A percentile compares a stretch with the other conserved stretches of the same genome.
These are phyloP conservation scores for Novymonas esmeraldas DNA, from an alignment of 208 protist species.

Conservation along the genomic window DNA sequence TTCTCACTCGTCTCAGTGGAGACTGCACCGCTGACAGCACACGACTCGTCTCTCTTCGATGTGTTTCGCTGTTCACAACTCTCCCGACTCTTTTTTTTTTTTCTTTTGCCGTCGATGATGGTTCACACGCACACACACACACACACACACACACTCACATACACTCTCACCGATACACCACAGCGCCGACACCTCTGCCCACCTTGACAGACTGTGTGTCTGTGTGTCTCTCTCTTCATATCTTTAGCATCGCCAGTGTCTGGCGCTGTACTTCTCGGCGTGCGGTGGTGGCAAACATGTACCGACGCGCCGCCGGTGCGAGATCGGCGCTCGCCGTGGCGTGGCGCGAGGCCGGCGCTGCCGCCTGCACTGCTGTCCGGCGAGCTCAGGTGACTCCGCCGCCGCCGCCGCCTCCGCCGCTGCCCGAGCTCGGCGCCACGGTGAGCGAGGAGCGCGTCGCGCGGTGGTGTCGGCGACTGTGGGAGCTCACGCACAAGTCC, in stretches of 20 bases:
- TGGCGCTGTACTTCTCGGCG: no score
- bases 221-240: no score
- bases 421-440: conserved; percentile 3
- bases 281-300: no score
- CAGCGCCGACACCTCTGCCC: no score
- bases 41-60: conserved; percentile 3
- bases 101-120: not conserved
- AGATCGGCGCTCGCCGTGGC: no score
- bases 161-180: not conserved
- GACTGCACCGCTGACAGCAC: no score
- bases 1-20: no score
- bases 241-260: no score
- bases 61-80: conserved; percentile 20
- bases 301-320: no score
- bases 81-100: not conserved
- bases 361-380: no score
- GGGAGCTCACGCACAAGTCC: conserved; percentile 44
- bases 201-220: no score
- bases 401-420: not conserved
- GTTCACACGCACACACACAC: not conserved
- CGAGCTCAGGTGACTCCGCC: not conserved
- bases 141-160: conserved; percentile 6
- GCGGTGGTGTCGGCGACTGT: conserved; percentile 73
- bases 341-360: no score
- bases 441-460: conserved; percentile 62